Conservation (phyloP, 768 basidiomycete genomes). For the Boletus rubropictus region DNA sequence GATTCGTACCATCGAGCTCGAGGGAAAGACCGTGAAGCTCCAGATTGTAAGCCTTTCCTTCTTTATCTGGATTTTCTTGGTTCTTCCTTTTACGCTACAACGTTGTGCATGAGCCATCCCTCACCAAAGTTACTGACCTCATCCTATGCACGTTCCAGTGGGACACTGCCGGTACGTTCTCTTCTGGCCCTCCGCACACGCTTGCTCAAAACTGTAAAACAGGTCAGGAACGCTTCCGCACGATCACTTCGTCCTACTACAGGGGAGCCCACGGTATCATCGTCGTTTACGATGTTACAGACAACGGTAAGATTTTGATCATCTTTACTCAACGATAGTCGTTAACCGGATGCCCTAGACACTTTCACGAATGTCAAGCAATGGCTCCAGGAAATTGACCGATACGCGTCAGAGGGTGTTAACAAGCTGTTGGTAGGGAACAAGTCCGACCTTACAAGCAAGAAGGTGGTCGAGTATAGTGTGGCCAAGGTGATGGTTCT, state of each 20-base stretch:
- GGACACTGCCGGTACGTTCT: slow-evolving; percentile 84
- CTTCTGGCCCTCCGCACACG: background rate
- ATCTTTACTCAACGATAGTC: background rate
- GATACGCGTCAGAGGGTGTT: slow-evolving; percentile 96
- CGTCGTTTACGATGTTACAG: slow-evolving; percentile 97
- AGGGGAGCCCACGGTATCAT: slow-evolving; percentile 98
- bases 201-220: slow-evolving; percentile 7
- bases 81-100: background rate
- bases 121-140: slow-evolving; percentile 7
- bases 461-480: slow-evolving; percentile 90
- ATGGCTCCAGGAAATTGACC: slow-evolving; percentile 89
- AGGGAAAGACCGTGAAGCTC: slow-evolving; percentile 96
- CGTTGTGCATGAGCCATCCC: background rate
- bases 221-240: slow-evolving; percentile 98
- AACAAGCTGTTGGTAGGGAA: slow-evolving; percentile 99
- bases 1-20: slow-evolving; percentile 97
- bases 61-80: background rate
- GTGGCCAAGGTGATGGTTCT: slow-evolving; percentile 65
- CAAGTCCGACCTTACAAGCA: slow-evolving; percentile 96
- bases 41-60: slow-evolving; percentile 74
- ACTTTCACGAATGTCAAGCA: slow-evolving; percentile 95
- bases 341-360: slow-evolving; percentile 44
- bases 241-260: slow-evolving; percentile 99
- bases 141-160: slow-evolving; percentile 44
- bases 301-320: slow-evolving; percentile 58